Evolutionary conservation across 148 eudicot species (phyloP).

Genomic region (Fagopyrum esculentum): DNA sequence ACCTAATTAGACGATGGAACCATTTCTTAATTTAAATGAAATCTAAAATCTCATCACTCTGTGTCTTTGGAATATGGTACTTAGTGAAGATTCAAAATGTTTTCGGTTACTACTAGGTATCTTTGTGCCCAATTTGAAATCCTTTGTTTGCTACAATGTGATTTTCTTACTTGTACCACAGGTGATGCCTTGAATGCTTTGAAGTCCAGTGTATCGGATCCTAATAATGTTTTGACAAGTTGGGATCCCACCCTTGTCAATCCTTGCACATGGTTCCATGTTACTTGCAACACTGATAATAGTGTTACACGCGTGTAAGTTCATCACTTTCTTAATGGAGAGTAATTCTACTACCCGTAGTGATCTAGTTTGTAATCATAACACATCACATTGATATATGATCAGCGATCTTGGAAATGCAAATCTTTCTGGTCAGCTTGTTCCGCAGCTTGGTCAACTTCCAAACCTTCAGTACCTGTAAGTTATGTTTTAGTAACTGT

Average conservation of each 20-base stretch:
- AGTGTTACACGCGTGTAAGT: slow-evolving; percentile 16
- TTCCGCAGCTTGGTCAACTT: slow-evolving; percentile 11
- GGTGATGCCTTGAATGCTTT: slow-evolving; percentile 14
- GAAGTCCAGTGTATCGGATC: slow-evolving; percentile 17
- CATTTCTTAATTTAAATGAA: neutral
- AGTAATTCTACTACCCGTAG: neutral
- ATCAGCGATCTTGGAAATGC: slow-evolving; percentile 58
- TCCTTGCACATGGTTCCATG: slow-evolving; percentile 90
- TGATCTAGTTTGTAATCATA: neutral
- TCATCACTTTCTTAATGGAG: neutral
- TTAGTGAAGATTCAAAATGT: neutral
- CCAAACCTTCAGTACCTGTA: slow-evolving; percentile 10
- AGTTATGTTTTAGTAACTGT: neutral
- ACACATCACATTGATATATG: neutral
- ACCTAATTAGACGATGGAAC: neutral
- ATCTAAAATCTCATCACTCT: neutral
- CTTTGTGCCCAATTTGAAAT: neutral
- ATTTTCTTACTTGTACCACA: slow-evolving; percentile 1
- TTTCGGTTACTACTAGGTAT: neutral
- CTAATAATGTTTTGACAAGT: slow-evolving; percentile 62
- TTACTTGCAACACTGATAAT: slow-evolving; percentile 52
- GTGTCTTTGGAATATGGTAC: neutral
- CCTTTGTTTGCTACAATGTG: neutral
- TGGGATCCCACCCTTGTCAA: slow-evolving; percentile 77
- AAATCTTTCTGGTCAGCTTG: slow-evolving; percentile 13